Percentiles rank a stretch among this genome's conserved stretches.
Conservation (phyloP, 2,329 filamentous ascomycete genomes). For the Trichophyton schoenleinii region DNA sequence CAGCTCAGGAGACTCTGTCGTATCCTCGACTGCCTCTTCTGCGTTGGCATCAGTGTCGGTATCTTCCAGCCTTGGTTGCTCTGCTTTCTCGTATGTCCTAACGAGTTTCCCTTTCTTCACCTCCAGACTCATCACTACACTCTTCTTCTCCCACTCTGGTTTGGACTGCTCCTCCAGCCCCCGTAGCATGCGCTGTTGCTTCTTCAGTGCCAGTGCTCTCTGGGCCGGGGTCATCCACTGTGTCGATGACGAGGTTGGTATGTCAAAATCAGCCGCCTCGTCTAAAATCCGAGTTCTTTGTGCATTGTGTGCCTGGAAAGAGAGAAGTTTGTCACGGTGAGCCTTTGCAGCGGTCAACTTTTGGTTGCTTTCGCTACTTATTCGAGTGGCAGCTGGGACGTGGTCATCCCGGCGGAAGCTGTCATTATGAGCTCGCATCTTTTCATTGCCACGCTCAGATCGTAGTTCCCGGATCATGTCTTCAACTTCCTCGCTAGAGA, state of each 20-base stretch:
- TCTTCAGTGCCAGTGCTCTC: constrained; percentile 67
- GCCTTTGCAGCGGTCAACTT: constrained; percentile 58
- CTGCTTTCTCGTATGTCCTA: constrained; percentile 33
- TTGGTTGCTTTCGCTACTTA: constrained; percentile 30
- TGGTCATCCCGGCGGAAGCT: constrained; percentile 28
- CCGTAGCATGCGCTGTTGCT: constrained; percentile 68
- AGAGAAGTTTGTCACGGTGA: constrained; percentile 68
- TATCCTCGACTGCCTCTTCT: constrained; percentile 17
- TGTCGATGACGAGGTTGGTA: constrained; percentile 47
- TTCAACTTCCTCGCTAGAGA: constrained; percentile 62
- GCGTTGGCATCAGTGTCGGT: constrained; percentile 21
- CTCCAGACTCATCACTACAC: constrained; percentile 74
- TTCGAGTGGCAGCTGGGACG: constrained; percentile 18
- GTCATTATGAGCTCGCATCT: constrained; percentile 66
- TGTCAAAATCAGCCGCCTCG: constrained; percentile 65
- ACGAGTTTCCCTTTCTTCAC: constrained; percentile 66
- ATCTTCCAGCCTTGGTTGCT: constrained; percentile 18
- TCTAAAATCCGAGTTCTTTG: constrained; percentile 73
- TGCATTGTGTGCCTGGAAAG: constrained; percentile 76
- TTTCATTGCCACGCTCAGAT: constrained; percentile 75
- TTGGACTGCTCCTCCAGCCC: constrained; percentile 77
- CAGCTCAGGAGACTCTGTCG: constrained; percentile 8
- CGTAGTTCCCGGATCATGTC: constrained; percentile 73
- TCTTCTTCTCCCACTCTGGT: constrained; percentile 80
- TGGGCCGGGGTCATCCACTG: constrained; percentile 81